Conservation (phyloP, 495 filamentous ascomycete genomes). For the Xylaria grammica region DNA sequence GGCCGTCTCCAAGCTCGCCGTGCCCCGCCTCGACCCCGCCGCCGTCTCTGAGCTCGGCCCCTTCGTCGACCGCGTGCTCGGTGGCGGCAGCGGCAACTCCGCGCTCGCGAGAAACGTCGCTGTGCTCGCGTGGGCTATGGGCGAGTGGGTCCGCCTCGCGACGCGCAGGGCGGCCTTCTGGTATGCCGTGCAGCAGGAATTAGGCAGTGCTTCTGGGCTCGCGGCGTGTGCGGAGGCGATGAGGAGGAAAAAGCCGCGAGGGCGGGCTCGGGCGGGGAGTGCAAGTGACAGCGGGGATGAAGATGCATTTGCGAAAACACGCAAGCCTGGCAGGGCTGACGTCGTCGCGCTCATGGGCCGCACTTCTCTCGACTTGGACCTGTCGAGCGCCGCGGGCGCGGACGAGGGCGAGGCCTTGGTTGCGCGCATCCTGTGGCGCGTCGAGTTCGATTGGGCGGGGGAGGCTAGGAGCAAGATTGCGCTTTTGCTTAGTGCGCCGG, state of each 20-base stretch:
- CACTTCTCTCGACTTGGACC: slow-evolving; percentile 47
- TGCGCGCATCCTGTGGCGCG: slow-evolving; percentile 58
- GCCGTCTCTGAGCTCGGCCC: slow-evolving; percentile 48
- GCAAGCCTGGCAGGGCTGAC: slow-evolving; percentile 24
- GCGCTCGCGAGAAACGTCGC: slow-evolving; percentile 49
- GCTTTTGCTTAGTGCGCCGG: slow-evolving; percentile 51
- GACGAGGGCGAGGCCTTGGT: slow-evolving; percentile 29
- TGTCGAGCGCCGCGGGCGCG: slow-evolving; percentile 27
- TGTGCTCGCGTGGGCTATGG: slow-evolving; percentile 57
- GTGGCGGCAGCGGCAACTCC: slow-evolving; percentile 31
- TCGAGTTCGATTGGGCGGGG: slow-evolving; percentile 67
- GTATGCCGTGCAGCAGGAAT: slow-evolving; percentile 48
- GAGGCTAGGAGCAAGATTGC: slow-evolving; percentile 60
- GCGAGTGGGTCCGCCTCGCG: slow-evolving; percentile 56
- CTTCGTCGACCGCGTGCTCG: slow-evolving; percentile 41
- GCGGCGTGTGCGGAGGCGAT: slow-evolving; percentile 32
- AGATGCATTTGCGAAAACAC: slow-evolving; percentile 20
- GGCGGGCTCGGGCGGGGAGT: slow-evolving; percentile 26
- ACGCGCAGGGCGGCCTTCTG: slow-evolving; percentile 52
- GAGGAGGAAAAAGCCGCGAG: slow-evolving; percentile 23
- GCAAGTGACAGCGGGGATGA: slow-evolving; percentile 14
- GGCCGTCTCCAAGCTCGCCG: slow-evolving; percentile 42
- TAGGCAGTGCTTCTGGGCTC: slow-evolving; percentile 37
- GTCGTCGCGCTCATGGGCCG: slow-evolving; percentile 50
- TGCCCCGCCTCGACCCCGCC: slow-evolving; percentile 48